These are phyloP conservation scores for Croton laevigatus DNA, from an alignment of 441 rosid species.

Conservation along the genomic window DNA sequence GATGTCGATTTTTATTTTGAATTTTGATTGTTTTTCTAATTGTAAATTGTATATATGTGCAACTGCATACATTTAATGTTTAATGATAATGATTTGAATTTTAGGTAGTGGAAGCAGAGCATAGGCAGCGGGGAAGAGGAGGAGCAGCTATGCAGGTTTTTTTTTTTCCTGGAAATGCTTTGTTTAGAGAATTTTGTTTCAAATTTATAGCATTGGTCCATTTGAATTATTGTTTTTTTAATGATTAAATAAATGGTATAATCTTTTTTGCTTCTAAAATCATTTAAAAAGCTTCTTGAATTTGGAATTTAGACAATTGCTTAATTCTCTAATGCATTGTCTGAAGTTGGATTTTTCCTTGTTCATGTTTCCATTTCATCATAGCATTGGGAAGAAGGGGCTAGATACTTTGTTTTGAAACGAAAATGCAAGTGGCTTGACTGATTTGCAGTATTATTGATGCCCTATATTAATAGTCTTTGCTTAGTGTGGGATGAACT, in stretches of 20 bases:
- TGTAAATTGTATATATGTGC: background rate
- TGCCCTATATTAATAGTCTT: background rate
- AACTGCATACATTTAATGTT: too few relatives aligned
- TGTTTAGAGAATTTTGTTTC: background rate
- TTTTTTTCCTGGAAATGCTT: background rate
- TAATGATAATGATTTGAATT: constrained; percentile 1
- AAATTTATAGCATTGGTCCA: background rate
- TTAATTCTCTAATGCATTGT: background rate
- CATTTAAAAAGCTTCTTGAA: background rate
- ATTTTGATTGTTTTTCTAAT: background rate
- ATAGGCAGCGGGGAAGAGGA: constrained; percentile 92
- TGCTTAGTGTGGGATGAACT: background rate
- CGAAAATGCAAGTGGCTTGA: background rate
- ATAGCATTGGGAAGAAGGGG: too few relatives aligned
- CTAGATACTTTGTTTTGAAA: background rate
- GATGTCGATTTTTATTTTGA: background rate
- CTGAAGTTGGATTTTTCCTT: too few relatives aligned
- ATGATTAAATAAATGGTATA: background rate
- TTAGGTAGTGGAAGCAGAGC: constrained; percentile 77
- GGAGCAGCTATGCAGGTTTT: constrained; percentile 84
- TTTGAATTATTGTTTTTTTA: background rate
- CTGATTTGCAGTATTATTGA: background rate
- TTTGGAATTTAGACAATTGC: background rate
- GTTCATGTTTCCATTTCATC: too few relatives aligned
- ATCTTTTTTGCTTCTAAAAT: background rate